These are phyloP conservation scores for Neodidymelliopsis sp. DNA, from an alignment of 2,329 filamentous ascomycete genomes.

Conservation along the genomic window DNA sequence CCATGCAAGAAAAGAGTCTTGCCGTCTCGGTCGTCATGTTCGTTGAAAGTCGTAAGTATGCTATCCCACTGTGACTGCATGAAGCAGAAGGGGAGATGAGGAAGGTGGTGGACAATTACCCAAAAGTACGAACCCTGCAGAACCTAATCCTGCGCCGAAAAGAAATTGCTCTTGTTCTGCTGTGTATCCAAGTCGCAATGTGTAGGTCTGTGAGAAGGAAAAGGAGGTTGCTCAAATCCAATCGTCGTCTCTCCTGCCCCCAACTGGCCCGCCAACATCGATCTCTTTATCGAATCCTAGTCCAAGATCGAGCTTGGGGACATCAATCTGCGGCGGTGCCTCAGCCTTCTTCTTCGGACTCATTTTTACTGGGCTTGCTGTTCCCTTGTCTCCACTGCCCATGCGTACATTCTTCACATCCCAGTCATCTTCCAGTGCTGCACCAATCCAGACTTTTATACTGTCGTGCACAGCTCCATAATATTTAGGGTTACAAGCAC, in stretches of 20 bases:
- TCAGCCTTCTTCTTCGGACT: conserved; percentile 53
- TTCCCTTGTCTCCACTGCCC: conserved; percentile 60
- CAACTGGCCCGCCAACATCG: conserved; percentile 21
- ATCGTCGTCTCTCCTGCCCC: conserved; percentile 37
- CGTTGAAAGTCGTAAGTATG: conserved; percentile 12
- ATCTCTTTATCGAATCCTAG: conserved; percentile 43
- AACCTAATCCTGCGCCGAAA: background rate
- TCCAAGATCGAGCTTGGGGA: conserved; percentile 48
- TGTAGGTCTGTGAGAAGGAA: too few species aligned
- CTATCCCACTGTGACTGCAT: background rate
- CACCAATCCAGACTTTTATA: conserved; percentile 87
- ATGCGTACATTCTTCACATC: conserved; percentile 80
- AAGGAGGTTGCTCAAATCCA: conserved; percentile 45
- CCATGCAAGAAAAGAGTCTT: conserved; percentile 12
- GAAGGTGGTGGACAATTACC: background rate
- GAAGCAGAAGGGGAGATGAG: background rate
- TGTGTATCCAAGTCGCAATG: background rate
- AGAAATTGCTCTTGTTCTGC: too few species aligned
- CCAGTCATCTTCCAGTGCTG: conserved; percentile 88
- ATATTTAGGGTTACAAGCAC: conserved; percentile 97
- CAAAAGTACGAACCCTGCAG: background rate
- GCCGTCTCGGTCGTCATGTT: conserved; percentile 21
- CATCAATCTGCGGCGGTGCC: conserved; percentile 46
- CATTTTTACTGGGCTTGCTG: conserved; percentile 46
- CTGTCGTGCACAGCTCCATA: conserved; percentile 92